phyloP scores from a whole-genome alignment of 257 asterid genomes.

The Scutellaria galericulata region DNA sequence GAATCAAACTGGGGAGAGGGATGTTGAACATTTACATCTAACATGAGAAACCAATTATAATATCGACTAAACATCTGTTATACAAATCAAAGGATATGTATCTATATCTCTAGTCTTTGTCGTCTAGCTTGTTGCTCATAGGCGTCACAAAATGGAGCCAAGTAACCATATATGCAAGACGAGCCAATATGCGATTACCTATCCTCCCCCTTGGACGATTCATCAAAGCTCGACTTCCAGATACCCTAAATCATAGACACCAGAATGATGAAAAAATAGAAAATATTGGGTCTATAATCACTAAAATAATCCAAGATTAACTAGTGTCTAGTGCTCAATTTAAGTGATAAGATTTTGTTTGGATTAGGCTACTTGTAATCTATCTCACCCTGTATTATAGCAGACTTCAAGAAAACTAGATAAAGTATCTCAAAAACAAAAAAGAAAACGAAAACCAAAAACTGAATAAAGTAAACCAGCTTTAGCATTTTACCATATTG shows the following conservation, averaged over 20 bases:
- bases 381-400: neutral
- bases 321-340: too few species aligned
- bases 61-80: conserved; percentile 34
- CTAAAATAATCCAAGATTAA: too few species aligned
- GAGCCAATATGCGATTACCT: conserved; percentile 80
- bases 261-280: neutral
- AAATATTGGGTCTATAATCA: neutral
- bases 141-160: conserved; percentile 68
- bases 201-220: conserved; percentile 91
- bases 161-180: conserved; percentile 82
- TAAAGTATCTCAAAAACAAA: neutral
- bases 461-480: neutral
- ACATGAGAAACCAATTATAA: conserved; percentile 26
- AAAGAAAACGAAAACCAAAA: too few species aligned
- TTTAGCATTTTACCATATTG: conserved; percentile 71
- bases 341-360: too few species aligned
- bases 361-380: too few species aligned
- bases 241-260: conserved; percentile 68
- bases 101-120: conserved; percentile 6
- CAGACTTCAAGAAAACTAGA: conserved; percentile 11
- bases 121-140: conserved; percentile 29
- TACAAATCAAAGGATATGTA: conserved; percentile 39
- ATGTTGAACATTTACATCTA: conserved; percentile 48
- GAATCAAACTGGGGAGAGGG: conserved; percentile 48
- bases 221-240: conserved; percentile 86